Evolutionary conservation across 352 stramenopile species (phyloP), one percentile per base, ranked within the genome.

Genomic region (Pythium angustatum): DNA sequence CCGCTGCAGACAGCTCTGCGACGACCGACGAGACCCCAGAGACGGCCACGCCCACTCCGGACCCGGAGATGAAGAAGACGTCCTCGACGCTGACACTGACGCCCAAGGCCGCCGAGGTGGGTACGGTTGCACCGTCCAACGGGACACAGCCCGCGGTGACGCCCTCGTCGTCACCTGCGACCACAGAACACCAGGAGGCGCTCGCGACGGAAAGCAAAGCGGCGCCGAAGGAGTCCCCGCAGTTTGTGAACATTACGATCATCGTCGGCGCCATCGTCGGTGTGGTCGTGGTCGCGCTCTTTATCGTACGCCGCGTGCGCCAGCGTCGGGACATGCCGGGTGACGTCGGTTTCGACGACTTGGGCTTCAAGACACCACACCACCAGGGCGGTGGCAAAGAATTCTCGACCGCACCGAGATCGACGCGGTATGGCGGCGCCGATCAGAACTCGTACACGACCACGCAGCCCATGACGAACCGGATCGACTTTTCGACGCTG

Each of bases 201-300:
- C 38, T 72, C 27, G 21, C 31, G 19, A 38, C 58, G 26, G 52
- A 67, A 7, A 51, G 21, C 51, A 60, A 58, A 45, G 26, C 51
- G 4, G 5, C 33, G 6, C 38, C 28, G 21, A 70, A 54, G 9
- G 43, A 52, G 1, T 83, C 78, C 0, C 74, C 75, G 0, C 33
- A 62, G 17, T 58, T 68, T 34, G 53, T 86, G 17, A 87, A 82
- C 52, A 68, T 87, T 28, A 72, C 62, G 2, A 73, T 91, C 47
- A 71, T 90, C 30, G 54, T 68, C 50, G 79, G 61, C 2, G 78
- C 71, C 0, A 69, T 72, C 17, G 50, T 80, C 22, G 76, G 77
- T 14, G 68, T 79, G 14, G 44, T 87, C 21, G 58, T 88, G 30
- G 66, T 90, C 12, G 61, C 73, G 7, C 26, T 81, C 3, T 89